These are phyloP conservation scores for Moricandia moricandioides DNA, from an alignment of 345 rosid genomes.

Conservation along the genomic window DNA sequence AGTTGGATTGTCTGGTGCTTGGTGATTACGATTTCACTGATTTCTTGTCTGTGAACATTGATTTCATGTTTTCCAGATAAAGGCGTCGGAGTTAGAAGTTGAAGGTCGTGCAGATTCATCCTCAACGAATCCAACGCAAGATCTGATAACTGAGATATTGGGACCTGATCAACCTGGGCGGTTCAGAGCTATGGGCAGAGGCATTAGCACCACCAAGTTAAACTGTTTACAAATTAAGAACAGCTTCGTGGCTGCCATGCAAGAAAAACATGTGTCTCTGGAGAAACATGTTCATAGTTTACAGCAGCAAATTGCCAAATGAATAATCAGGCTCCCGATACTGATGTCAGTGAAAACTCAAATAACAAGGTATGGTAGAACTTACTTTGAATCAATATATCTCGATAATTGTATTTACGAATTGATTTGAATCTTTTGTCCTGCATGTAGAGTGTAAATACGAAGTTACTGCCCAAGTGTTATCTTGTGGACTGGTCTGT, in stretches of 20 bases:
- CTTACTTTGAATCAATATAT: neutral
- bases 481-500: neutral
- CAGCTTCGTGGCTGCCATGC: neutral
- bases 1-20: neutral
- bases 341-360: neutral
- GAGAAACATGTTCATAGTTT: neutral
- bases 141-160: neutral
- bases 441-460: neutral
- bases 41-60: too few species aligned
- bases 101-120: neutral
- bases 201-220: neutral
- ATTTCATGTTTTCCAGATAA: neutral
- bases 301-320: neutral
- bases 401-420: neutral
- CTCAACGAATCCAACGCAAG: neutral
- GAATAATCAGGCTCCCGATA: neutral
- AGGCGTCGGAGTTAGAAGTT: neutral
- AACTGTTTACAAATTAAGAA: neutral
- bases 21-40: neutral
- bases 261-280: neutral
- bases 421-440: neutral
- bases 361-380: neutral
- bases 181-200: neutral
- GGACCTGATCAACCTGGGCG: neutral
- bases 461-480: neutral